Base-by-base conservation (phyloP, 768 basidiomycete species). In the Pulveroboletus sp. region DNA sequence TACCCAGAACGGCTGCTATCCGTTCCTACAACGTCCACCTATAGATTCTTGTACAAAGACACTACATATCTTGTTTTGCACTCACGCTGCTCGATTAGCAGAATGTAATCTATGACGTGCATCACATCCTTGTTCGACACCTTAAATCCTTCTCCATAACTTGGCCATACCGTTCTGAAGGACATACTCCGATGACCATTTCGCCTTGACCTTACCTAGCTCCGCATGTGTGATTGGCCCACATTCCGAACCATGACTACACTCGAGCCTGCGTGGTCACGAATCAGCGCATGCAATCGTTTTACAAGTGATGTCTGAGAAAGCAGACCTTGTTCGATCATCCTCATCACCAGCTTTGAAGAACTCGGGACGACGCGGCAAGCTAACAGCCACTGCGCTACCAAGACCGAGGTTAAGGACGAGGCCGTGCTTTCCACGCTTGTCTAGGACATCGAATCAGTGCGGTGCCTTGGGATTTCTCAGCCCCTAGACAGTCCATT, bases 331-430 rank as follows among this genome's bases (percentile, higher is more conserved):
- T 39, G 73, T 68, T 50, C 82, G 71, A 2, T 87, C 86, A 58
- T 90, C 88, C 9, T 62, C 57, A 1, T 84, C 80, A 8, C 79
- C 80, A 7, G 74, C 63, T 49, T 77, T 73, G 66, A 70, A 92
- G 68, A 90, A 92, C 47, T 86, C 83, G 0, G 89, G 89, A 13
- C 87, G 76, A 21, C 83, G 80, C 37, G 90, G 73, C 11, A 91
- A 69, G 31, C 81, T 84, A 40, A 88, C 80, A 27, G 89, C 85
- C 1, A 78, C 84, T n/a, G n/a, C n/a, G n/a, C n/a, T 83, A 49
- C 88, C 89, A 10, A 91, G 75, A 15, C 90, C 89, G 36, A 91
- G 70, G 61, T 92, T 90, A 58, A 90, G 89, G 6, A 87, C 81
- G 10, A 92, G 72, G 2, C 85, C 89, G 56, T 77, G 88, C 67